Conservation (phyloP, 192 early-diverging fungal genomes). For the Funneliformis mosseae region DNA sequence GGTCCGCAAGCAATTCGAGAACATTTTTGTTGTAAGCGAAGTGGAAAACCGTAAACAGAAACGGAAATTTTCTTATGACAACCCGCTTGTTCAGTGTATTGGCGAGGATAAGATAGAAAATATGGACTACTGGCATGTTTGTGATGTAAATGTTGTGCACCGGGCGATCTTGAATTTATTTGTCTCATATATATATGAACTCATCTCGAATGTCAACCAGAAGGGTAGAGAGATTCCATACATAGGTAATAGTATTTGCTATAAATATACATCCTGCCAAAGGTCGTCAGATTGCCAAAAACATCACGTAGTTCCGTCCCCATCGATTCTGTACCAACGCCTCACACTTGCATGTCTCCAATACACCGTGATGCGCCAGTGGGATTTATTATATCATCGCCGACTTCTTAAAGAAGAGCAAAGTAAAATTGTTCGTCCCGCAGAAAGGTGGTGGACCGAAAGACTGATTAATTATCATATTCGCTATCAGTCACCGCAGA, state of each 20-base stretch:
- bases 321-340: background rate
- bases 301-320: constrained; percentile 11
- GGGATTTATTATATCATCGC: background rate
- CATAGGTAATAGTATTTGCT: constrained; percentile 10
- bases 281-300: background rate
- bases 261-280: background rate
- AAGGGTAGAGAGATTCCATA: constrained; percentile 1
- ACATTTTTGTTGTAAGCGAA: constrained; percentile 22
- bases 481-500: background rate
- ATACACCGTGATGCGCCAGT: constrained; percentile 17
- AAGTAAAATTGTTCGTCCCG: background rate
- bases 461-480: background rate
- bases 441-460: constrained; percentile 4
- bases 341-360: background rate
- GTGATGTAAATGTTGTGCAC: background rate
- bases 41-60: background rate
- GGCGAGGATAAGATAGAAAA: background rate
- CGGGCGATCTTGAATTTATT: background rate
- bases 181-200: background rate
- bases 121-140: constrained; percentile 1
- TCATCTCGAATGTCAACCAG: background rate
- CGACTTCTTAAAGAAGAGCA: constrained; percentile 1
- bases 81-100: background rate
- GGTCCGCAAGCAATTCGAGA: background rate
- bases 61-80: constrained; percentile 18